Evolutionary conservation across 345 rosid species (phyloP).

Genomic region (Salix exigua): DNA sequence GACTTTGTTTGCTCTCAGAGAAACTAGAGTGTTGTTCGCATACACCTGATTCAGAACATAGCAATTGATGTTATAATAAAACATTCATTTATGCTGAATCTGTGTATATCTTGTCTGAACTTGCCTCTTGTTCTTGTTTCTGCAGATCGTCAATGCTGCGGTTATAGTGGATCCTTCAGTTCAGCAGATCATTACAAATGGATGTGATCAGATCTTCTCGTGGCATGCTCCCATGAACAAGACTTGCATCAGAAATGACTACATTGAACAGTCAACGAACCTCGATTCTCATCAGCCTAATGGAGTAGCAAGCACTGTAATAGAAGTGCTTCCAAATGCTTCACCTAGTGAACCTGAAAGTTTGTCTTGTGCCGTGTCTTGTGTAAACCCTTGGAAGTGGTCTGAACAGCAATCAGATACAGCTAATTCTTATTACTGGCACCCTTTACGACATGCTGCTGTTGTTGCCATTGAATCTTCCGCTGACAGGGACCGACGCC

Average conservation of each 20-base stretch:
- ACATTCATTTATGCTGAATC: background rate
- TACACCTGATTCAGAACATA: background rate
- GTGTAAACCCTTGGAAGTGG: slow-evolving; percentile 79
- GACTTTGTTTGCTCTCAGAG: background rate
- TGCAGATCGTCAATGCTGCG: slow-evolving; percentile 78
- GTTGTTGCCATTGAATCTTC: slow-evolving; percentile 81
- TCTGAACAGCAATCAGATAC: slow-evolving; percentile 24
- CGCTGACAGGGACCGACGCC: slow-evolving; percentile 64
- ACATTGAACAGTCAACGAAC: slow-evolving; percentile 14
- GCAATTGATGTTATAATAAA: background rate
- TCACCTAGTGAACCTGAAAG: slow-evolving; percentile 18
- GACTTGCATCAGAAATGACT: slow-evolving; percentile 13
- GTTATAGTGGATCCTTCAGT: slow-evolving; percentile 70
- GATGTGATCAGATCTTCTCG: slow-evolving; percentile 52
- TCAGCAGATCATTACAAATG: slow-evolving; percentile 53
- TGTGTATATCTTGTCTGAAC: background rate
- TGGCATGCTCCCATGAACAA: slow-evolving; percentile 22
- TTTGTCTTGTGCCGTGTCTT: slow-evolving; percentile 37
- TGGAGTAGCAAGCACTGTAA: slow-evolving; percentile 10
- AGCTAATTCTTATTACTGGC: slow-evolving; percentile 40
- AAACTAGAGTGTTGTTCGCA: background rate
- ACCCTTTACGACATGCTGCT: slow-evolving; percentile 77
- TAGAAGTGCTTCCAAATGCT: slow-evolving; percentile 19
- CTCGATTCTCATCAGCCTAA: slow-evolving; percentile 7
- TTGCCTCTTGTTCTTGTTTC: background rate